These are phyloP conservation scores for Echinochloa phyllopogon DNA, from an alignment of 176 grass and related monocot species.

Conservation along the genomic window DNA sequence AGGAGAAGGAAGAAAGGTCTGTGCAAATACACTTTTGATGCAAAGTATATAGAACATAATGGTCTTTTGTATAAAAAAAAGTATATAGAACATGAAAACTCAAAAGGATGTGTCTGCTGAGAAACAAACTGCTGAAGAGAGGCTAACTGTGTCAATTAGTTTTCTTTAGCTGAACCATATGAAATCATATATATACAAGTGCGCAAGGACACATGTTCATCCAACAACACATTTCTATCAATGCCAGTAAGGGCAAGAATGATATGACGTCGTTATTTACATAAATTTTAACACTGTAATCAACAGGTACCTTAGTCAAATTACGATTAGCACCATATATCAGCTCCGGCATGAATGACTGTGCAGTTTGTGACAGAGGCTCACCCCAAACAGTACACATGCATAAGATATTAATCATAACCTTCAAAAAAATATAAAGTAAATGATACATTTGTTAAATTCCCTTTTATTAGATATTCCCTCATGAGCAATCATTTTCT, in stretches of 20 bases:
- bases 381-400: slow-evolving; percentile 99
- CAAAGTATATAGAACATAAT: not conserved
- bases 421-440: slow-evolving; percentile 51
- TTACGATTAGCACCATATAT: slow-evolving; percentile 86
- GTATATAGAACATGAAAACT: not conserved
- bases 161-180: slow-evolving; percentile 24
- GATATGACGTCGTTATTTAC: not conserved
- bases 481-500: not conserved
- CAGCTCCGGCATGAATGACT: slow-evolving; percentile 97
- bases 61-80: not conserved
- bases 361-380: slow-evolving; percentile 95
- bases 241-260: slow-evolving; percentile 15
- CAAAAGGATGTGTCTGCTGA: slow-evolving; percentile 23
- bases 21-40: slow-evolving; percentile 1
- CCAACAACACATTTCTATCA: not conserved
- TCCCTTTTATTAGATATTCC: slow-evolving; percentile 1
- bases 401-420: slow-evolving; percentile 93
- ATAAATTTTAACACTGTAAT: slow-evolving; percentile 7
- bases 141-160: not conserved
- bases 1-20: slow-evolving; percentile 8
- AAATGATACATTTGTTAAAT: slow-evolving; percentile 31
- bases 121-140: slow-evolving; percentile 11
- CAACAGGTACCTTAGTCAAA: slow-evolving; percentile 73
- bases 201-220: slow-evolving; percentile 19
- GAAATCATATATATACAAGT: not conserved